phyloP scores from a whole-genome alignment of 148 eudicot species.

The Fallopia convolvulus region DNA sequence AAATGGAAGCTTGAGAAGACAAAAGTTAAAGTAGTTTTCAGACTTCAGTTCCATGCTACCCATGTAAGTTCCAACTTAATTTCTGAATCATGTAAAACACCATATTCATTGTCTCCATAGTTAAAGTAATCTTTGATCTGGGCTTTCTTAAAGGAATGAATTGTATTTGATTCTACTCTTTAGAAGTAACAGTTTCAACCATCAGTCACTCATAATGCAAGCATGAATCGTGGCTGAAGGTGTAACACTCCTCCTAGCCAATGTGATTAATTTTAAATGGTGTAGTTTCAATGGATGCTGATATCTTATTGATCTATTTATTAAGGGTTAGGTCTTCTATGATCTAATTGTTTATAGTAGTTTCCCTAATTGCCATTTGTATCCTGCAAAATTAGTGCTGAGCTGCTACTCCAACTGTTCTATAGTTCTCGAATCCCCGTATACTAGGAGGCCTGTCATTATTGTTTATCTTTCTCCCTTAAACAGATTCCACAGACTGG shows the following conservation, averaged over 20 bases:
- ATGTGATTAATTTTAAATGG: background rate
- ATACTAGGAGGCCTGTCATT: background rate
- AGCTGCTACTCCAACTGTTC: background rate
- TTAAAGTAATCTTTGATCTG: background rate
- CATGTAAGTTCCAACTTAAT: slow-evolving; percentile 51
- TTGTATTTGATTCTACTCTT: background rate
- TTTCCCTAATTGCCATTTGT: background rate
- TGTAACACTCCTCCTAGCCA: background rate
- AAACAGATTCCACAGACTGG: slow-evolving; percentile 80
- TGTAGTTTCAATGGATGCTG: background rate
- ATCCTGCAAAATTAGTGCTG: background rate
- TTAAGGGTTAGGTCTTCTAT: background rate
- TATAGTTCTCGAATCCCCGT: background rate
- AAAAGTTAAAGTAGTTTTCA: slow-evolving; percentile 90
- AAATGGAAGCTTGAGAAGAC: slow-evolving; percentile 89
- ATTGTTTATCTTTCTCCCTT: background rate
- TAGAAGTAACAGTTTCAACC: background rate
- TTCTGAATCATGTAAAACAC: background rate
- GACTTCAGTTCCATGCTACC: slow-evolving; percentile 93
- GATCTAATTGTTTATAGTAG: background rate
- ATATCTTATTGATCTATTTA: background rate
- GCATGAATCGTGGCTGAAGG: background rate
- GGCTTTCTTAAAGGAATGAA: background rate
- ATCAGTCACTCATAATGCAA: background rate
- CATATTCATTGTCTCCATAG: background rate